phyloP scores from a whole-genome alignment of 495 filamentous ascomycete genomes.

The Penicillium turbatum region DNA sequence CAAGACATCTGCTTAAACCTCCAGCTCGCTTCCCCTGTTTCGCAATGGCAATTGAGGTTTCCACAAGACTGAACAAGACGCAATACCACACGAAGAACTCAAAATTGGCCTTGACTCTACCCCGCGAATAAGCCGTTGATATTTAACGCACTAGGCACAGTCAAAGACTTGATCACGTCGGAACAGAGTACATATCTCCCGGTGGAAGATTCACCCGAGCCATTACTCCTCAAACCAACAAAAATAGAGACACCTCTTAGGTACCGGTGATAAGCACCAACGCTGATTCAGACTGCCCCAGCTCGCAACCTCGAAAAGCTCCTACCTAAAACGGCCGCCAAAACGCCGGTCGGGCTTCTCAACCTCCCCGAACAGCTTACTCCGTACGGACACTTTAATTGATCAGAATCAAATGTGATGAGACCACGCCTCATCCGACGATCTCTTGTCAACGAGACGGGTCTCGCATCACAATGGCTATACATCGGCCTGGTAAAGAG shows the following conservation, averaged over 20 bases:
- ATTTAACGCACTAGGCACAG: background rate
- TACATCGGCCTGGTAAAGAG: background rate
- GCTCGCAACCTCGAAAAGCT: background rate
- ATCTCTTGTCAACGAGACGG: conserved; percentile 1
- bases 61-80: background rate
- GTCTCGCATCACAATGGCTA: conserved; percentile 7
- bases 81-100: background rate
- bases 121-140: background rate
- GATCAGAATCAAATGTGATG: background rate
- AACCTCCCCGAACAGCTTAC: background rate
- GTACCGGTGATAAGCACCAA: background rate
- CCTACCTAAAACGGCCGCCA: background rate
- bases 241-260: background rate
- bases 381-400: background rate
- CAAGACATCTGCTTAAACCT: conserved; percentile 11
- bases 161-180: background rate
- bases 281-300: background rate
- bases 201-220: background rate
- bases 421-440: background rate
- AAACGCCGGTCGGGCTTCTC: background rate
- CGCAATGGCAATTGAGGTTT: background rate
- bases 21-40: background rate
- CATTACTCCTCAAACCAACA: background rate
- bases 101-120: background rate
- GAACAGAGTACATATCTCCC: background rate